phyloP scores from a whole-genome alignment of 805 yeast species.

The Saturnispora besseyi region DNA sequence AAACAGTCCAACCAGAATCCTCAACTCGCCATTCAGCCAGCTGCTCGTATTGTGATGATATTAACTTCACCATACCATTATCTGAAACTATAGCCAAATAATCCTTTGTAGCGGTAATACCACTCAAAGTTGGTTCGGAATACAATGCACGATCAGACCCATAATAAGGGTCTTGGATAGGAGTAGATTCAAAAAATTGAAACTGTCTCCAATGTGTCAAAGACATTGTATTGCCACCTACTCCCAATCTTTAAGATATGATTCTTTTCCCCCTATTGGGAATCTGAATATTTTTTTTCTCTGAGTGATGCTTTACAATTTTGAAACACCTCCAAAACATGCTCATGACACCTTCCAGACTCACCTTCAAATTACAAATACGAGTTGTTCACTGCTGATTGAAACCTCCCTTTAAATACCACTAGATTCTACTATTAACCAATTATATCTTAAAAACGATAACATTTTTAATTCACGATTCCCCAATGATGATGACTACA shows the following conservation, averaged over 20 bases:
- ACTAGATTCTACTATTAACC: too few relatives aligned
- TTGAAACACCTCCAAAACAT: conserved; percentile 2
- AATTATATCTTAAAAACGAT: not conserved
- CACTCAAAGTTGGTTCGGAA: conserved; percentile 67
- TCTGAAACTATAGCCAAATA: conserved; percentile 53
- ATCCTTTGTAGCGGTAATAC: conserved; percentile 49
- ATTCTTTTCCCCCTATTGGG: not conserved
- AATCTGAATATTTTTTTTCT: not conserved
- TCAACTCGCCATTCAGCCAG: conserved; percentile 51
- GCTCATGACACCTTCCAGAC: conserved; percentile 4
- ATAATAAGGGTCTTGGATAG: conserved; percentile 74
- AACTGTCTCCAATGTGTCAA: conserved; percentile 49
- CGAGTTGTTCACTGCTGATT: not conserved
- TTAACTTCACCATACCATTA: conserved; percentile 44
- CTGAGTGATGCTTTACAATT: not conserved
- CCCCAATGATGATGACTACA: not conserved
- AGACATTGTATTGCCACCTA: conserved; percentile 18
- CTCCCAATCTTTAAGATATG: not conserved
- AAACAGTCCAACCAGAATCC: conserved; percentile 54
- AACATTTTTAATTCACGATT: not conserved
- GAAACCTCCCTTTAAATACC: too few relatives aligned
- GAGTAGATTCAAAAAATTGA: conserved; percentile 74
- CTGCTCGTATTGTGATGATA: conserved; percentile 41
- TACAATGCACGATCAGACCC: conserved; percentile 56
- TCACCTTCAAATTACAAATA: not conserved